Percentiles rank a stretch among this genome's conserved stretches.
Conservation (phyloP, 139 green algal genomes). For the Dunaliella primolecta region DNA sequence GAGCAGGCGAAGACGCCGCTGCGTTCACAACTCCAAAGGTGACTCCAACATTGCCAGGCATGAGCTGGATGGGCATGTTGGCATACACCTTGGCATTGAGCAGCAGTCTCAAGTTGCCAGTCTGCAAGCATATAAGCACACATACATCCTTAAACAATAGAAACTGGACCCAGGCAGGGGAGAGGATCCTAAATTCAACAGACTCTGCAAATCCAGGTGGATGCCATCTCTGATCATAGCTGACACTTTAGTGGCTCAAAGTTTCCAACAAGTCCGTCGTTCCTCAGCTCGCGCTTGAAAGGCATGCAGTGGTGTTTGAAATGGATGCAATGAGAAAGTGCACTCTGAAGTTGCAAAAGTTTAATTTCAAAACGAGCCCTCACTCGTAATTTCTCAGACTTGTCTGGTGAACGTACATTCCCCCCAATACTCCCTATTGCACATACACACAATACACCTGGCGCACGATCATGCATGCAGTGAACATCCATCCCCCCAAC, state of each 20-base stretch:
- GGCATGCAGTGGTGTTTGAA: no score
- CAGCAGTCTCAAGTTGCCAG: slow-evolving; percentile 82
- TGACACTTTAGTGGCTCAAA: neutral
- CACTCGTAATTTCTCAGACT: no score
- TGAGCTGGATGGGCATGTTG: slow-evolving; percentile 69
- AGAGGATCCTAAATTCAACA: neutral
- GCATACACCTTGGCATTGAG: slow-evolving; percentile 85
- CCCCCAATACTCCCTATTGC: no score
- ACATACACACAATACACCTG: slow-evolving; percentile 30
- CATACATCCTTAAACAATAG: neutral
- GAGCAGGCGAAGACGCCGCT: slow-evolving; percentile 12
- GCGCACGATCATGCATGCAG: slow-evolving; percentile 89
- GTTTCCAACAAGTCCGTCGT: no score
- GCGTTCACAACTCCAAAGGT: slow-evolving; percentile 78
- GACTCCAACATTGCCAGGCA: slow-evolving; percentile 78
- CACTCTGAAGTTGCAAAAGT: no score
- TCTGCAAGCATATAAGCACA: slow-evolving; percentile 26
- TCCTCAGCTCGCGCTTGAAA: no score
- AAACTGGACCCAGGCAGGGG: neutral
- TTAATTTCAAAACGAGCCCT: no score
- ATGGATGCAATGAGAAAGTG: no score
- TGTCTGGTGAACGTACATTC: no score
- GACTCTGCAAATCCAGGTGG: neutral
- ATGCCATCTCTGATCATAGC: neutral
- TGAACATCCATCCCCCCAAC: no score